Evolutionary conservation across 208 protist species (phyloP).

Genomic region (Wallacemonas sp.): DNA sequence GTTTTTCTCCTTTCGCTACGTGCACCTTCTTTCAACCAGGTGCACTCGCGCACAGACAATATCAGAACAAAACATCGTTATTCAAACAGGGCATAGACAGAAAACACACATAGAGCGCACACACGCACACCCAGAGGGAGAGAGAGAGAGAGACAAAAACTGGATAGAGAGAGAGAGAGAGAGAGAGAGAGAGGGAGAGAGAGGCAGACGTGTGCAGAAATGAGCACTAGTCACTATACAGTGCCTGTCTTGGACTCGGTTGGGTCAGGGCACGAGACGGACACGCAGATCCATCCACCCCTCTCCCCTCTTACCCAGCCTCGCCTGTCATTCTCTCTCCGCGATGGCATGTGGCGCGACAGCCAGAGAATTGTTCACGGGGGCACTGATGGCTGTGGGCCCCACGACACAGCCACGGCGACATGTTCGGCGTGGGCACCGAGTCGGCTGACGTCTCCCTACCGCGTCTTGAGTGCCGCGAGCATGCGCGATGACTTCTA

Average conservation of each 20-base stretch:
- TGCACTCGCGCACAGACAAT: no score
- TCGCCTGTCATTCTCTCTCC: background rate
- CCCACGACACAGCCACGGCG: no score
- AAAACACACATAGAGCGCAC: no score
- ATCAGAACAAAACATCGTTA: no score
- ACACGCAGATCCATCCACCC: background rate
- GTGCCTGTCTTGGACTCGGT: background rate
- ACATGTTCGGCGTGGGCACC: constrained; percentile 38
- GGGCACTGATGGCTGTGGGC: background rate
- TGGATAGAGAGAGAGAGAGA: background rate
- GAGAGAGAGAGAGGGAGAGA: background rate
- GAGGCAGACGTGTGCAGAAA: background rate
- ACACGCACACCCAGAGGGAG: no score
- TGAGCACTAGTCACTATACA: background rate
- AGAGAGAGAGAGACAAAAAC: background rate
- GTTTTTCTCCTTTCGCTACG: no score
- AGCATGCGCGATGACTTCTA: constrained; percentile 82
- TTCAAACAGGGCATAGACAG: no score
- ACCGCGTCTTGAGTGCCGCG: constrained; percentile 70
- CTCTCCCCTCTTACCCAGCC: background rate
- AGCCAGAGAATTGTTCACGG: background rate
- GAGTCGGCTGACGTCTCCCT: constrained; percentile 72
- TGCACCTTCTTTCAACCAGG: no score
- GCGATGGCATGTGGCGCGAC: background rate
- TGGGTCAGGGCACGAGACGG: background rate